phyloP scores from a whole-genome alignment of 352 stramenopile species.

The Pythium biforme region DNA sequence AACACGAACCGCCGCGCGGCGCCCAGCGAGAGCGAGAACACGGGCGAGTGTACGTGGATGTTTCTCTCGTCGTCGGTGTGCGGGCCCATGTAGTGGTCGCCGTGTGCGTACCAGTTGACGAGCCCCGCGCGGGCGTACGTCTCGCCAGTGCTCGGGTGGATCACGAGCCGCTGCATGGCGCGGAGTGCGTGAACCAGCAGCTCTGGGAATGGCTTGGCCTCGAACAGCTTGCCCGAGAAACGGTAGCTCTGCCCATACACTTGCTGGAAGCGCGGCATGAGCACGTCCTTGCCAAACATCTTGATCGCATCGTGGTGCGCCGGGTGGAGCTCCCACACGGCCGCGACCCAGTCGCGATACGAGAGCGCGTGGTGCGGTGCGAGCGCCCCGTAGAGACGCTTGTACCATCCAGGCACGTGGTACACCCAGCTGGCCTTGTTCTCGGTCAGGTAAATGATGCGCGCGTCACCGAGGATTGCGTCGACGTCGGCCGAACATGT shows the following conservation, averaged over 20 bases:
- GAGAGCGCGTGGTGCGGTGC: slow-evolving; percentile 24
- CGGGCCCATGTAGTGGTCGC: slow-evolving; percentile 76
- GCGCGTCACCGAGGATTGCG: slow-evolving; percentile 13
- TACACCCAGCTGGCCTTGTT: slow-evolving; percentile 57
- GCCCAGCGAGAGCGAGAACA: slow-evolving; percentile 68
- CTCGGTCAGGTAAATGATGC: slow-evolving; percentile 25
- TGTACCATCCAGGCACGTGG: slow-evolving; percentile 57
- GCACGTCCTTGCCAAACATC: slow-evolving; percentile 65
- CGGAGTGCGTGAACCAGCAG: slow-evolving; percentile 36
- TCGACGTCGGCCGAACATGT: neutral
- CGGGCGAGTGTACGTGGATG: slow-evolving; percentile 49
- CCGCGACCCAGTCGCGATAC: slow-evolving; percentile 23
- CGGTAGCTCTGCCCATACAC: slow-evolving; percentile 54
- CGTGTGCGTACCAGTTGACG: slow-evolving; percentile 85
- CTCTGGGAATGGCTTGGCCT: slow-evolving; percentile 43
- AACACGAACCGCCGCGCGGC: slow-evolving; percentile 72
- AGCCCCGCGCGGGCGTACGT: slow-evolving; percentile 31
- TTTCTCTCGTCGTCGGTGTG: slow-evolving; percentile 71
- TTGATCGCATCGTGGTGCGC: slow-evolving; percentile 58
- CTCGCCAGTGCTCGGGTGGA: slow-evolving; percentile 1
- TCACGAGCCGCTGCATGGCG: slow-evolving; percentile 41
- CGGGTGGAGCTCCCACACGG: slow-evolving; percentile 66
- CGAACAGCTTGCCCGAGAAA: slow-evolving; percentile 60
- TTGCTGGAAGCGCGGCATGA: slow-evolving; percentile 71
- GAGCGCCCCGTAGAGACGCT: slow-evolving; percentile 26